These are phyloP conservation scores for Collybia sordida DNA, from an alignment of 768 basidiomycete genomes.

Conservation along the genomic window DNA sequence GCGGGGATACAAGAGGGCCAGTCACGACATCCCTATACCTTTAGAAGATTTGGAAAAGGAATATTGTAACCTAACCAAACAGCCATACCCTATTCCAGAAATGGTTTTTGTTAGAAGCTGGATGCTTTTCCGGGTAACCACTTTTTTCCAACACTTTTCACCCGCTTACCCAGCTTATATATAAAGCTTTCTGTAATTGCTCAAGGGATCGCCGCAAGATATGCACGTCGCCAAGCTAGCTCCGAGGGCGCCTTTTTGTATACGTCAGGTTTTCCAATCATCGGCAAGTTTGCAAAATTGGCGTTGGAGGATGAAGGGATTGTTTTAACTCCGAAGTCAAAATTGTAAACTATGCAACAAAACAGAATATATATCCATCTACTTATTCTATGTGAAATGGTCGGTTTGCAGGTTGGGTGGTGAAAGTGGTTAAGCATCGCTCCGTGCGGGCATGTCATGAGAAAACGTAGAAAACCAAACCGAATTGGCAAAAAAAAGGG, in stretches of 20 bases:
- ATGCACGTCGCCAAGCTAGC: constrained; percentile 84
- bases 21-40: constrained; percentile 56
- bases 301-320: constrained; percentile 58
- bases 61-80: constrained; percentile 66
- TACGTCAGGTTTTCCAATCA: constrained; percentile 48
- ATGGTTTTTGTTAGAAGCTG: constrained; percentile 84
- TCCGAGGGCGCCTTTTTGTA: constrained; percentile 69
- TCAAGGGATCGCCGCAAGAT: constrained; percentile 89
- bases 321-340: constrained; percentile 25
- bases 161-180: constrained; percentile 3
- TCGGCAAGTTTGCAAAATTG: constrained; percentile 62
- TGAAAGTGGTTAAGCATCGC: too few species aligned
- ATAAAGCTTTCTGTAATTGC: constrained; percentile 72
- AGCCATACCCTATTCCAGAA: constrained; percentile 72
- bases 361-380: background rate
- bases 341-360: constrained; percentile 20
- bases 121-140: constrained; percentile 77
- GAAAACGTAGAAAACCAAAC: too few species aligned
- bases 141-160: background rate
- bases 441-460: too few species aligned
- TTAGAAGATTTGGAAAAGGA: constrained; percentile 78
- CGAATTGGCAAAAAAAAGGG: too few species aligned
- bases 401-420: background rate
- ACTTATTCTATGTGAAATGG: background rate
- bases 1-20: constrained; percentile 64